Base-by-base conservation (phyloP, 108 stramenopile species). In the Seminavis robusta region DNA sequence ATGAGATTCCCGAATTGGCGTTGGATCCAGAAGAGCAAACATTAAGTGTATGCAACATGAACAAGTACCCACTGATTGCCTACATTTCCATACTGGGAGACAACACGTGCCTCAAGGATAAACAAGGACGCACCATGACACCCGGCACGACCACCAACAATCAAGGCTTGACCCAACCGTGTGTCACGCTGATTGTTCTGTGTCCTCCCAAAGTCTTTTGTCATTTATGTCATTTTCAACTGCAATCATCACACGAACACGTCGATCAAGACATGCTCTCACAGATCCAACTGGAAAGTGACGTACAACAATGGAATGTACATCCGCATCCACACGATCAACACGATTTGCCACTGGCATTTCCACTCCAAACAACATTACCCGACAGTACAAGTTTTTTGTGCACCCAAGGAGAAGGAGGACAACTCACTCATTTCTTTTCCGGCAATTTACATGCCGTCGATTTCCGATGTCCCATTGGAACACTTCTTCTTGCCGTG, bases 371-470 rank as follows among this genome's bases (percentile, higher is more conserved):
- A 50, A 32, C 27, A 15, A 1, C 4, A 19, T 4, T 47, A 53
- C 27, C 46, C 75, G 0, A n/a, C n/a, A n/a, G n/a, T n/a, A n/a
- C n/a, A n/a, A n/a, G n/a, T n/a, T 90, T 73, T 66, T 66, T 85
- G 30, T 94, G 93, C 45, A 89, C 83, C 3, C 93, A 94, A 61
- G 86, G 87, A 3, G 81, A 81, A 56, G 56, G 71, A 61, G 93
- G 93, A 28, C 66, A 77, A 36, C 65, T 94, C 25, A 91, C 93
- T 7, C 93, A 94, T 62, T 94, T 86, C 52, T 91, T 90, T 45
- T 71, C 83, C 30, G 86, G 89, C 15, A 91, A 91, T 69, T 61
- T 74, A 20, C 88, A 89, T 59, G 89, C 93, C 2, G 71, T 94
- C 26, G 93, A 94, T 47, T 88, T 94, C 63, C 68, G 71, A 32